Conservation (phyloP, 163 green algal genomes). For the Chlorella variabilis region DNA sequence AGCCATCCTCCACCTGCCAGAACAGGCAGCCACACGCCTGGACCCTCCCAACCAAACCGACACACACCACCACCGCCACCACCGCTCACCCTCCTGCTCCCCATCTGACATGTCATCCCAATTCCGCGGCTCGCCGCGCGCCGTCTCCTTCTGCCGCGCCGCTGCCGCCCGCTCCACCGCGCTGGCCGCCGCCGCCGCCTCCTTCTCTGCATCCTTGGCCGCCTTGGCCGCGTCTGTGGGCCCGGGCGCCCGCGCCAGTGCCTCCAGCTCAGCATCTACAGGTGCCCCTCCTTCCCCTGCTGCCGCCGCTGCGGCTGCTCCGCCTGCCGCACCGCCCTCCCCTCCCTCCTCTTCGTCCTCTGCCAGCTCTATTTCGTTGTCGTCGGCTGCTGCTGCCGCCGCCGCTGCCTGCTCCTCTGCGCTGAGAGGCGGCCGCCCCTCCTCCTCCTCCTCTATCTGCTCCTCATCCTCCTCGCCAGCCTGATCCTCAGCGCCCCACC, state of each 20-base stretch:
- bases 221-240: neutral
- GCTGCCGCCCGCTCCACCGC: neutral
- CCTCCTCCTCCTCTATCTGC: neutral
- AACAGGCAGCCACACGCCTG: no score
- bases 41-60: no score
- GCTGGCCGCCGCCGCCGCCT: neutral
- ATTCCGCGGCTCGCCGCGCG: slow-evolving; percentile 36
- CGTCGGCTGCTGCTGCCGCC: slow-evolving; percentile 18
- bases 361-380: slow-evolving; percentile 50
- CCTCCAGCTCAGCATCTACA: slow-evolving; percentile 33
- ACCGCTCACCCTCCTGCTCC: slow-evolving; percentile 46
- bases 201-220: neutral
- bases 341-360: slow-evolving; percentile 43
- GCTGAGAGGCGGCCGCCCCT: neutral
- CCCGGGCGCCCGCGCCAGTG: neutral
- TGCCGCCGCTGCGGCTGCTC: slow-evolving; percentile 36
- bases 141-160: neutral
- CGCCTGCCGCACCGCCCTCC: neutral
- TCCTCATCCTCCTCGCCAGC: slow-evolving; percentile 42
- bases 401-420: neutral
- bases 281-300: slow-evolving; percentile 21
- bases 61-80: no score
- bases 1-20: no score
- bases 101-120: slow-evolving; percentile 48
- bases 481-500: slow-evolving; percentile 55